Evolutionary conservation across 805 yeast species (phyloP), one percentile per base, ranked within the genome.

Genomic region (Kregervanrija pseudodelftensis): DNA sequence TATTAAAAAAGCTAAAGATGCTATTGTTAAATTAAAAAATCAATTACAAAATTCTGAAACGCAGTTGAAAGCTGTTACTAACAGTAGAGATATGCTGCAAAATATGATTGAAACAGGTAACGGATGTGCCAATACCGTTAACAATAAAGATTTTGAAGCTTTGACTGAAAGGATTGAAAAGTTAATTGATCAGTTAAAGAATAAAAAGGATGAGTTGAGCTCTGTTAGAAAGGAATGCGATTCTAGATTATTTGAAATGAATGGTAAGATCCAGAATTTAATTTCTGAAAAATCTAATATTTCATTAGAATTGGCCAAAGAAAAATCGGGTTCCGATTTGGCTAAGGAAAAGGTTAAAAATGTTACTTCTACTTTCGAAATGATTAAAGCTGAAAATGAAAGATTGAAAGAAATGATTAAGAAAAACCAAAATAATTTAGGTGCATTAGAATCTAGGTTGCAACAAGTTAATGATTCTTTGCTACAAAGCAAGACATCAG

Each of bases 41-140:
- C 80, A 82, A 50, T 64, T 85, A 34, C 68, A 71, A 15, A 66
- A 73, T 13, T 57, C 78, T 9, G 77, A 76, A 49, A 57, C 71
- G 2, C 78, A 76, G 56, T 60, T 80, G 37, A 74, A 69, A 10
- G 73, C 82, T 1, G 70, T 77, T 2, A 65, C 72, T 4, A 74
- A 79, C 49, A 95, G 86, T 59, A 74, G 89, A 44, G 95, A 89
- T 53, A 76, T 80, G 66, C 72, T 81, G 53, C 65, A 62, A 42
- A 51, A 55, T 22, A 44, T 62, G 44, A 47, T 60, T 9, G 56
- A 58, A 72, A 79, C 56, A 14, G 57, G 56, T 8, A 34, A 37
- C 5, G 43, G 38, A 4, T 28, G 45, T 1, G 37, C 36, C 12
- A 40, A 38, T 8, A 31, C 46, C 9, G 40, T 48, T 14, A 50